Conservation (phyloP, 345 rosid species). For the Crucihimalaya himalaica region DNA sequence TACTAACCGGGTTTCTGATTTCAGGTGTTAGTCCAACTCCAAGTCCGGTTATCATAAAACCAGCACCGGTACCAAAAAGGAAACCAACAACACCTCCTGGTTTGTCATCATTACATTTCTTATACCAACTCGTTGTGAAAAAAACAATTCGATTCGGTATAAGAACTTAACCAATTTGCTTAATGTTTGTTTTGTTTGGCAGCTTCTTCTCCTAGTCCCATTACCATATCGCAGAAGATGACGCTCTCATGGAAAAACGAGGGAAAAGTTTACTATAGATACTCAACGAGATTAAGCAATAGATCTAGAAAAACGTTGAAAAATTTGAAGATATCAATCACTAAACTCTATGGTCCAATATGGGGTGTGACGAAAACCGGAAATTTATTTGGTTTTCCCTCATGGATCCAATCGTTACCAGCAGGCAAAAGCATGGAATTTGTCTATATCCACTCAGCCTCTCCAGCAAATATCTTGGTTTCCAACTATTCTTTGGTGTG, state of each 20-base stretch:
- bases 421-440: slow-evolving; percentile 80
- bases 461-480: slow-evolving; percentile 69
- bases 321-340: slow-evolving; percentile 61
- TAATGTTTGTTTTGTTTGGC: slow-evolving; percentile 22
- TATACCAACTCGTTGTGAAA: neutral
- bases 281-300: slow-evolving; percentile 68
- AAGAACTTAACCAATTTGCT: neutral
- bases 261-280: slow-evolving; percentile 71
- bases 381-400: slow-evolving; percentile 59
- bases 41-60: slow-evolving; percentile 47
- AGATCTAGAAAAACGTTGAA: slow-evolving; percentile 59
- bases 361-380: slow-evolving; percentile 77
- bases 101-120: slow-evolving; percentile 25
- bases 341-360: slow-evolving; percentile 82
- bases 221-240: slow-evolving; percentile 65
- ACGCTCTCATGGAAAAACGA: slow-evolving; percentile 64
- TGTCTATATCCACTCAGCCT: slow-evolving; percentile 78
- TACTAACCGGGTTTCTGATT: neutral
- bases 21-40: slow-evolving; percentile 47
- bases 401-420: slow-evolving; percentile 69
- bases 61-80: slow-evolving; percentile 44
- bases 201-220: slow-evolving; percentile 53
- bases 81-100: slow-evolving; percentile 63
- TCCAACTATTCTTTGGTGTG: slow-evolving; percentile 66
- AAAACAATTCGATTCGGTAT: neutral